Percentiles rank a stretch among this genome's conserved stretches.
phyloP scores from a whole-genome alignment of 306 rosid species.

The Fagus crenata region DNA sequence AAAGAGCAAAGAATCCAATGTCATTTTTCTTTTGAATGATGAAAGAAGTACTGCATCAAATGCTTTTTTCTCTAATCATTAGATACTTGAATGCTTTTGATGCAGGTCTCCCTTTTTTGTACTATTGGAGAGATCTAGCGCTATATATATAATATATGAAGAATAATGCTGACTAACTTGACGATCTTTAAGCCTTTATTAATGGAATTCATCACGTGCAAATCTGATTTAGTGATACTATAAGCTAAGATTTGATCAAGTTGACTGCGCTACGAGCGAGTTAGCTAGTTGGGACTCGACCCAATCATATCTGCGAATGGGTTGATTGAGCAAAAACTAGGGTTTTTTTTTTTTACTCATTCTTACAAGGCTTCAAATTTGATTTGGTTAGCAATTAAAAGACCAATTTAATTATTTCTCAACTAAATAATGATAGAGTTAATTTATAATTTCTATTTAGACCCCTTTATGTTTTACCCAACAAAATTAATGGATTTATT shows the following conservation, averaged over 20 bases:
- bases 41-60: slow-evolving; percentile 46
- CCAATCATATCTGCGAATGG: no score
- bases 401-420: no score
- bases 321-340: no score
- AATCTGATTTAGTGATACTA: background rate
- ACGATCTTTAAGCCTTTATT: background rate
- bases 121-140: background rate
- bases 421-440: no score
- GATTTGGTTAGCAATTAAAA: no score
- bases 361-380: no score
- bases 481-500: no score
- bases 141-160: background rate
- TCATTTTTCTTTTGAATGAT: slow-evolving; percentile 36
- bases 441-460: no score
- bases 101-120: slow-evolving; percentile 27
- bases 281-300: background rate
- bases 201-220: slow-evolving; percentile 18
- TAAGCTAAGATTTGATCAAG: slow-evolving; percentile 17
- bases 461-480: no score
- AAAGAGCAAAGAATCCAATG: slow-evolving; percentile 31
- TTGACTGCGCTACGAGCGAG: background rate
- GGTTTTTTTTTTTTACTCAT: no score
- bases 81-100: slow-evolving; percentile 52
- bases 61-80: slow-evolving; percentile 42
- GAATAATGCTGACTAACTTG: background rate